A percentile compares a stretch with the other conserved stretches of the same genome.
These are phyloP conservation scores for Ogataea hybrid DNA, from an alignment of 1,139 yeast genomes.

Conservation along the genomic window DNA sequence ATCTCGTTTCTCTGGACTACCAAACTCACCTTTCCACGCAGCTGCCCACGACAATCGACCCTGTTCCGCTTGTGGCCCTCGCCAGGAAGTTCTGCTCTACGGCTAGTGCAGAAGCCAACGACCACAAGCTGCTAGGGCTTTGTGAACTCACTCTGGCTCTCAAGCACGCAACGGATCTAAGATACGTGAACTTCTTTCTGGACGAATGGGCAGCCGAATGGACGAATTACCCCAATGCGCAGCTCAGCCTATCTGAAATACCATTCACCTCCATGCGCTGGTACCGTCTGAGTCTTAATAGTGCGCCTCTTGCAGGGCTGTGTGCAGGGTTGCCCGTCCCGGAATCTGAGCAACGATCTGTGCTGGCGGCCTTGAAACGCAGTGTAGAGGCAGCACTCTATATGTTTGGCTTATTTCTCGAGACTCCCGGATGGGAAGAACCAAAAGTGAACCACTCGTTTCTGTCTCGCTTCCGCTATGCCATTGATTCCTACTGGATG, in stretches of 20 bases:
- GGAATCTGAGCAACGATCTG: conserved; percentile 10
- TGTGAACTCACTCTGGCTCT: no score
- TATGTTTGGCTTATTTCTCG: conserved; percentile 15
- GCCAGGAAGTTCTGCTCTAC: no score
- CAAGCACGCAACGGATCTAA: no score
- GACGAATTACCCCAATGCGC: conserved; percentile 4
- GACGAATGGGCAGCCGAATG: no score
- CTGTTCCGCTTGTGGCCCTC: no score
- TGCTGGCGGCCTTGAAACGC: conserved; percentile 12
- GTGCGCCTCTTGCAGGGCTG: conserved; percentile 11
- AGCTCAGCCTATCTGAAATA: conserved; percentile 9
- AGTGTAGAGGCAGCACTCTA: conserved; percentile 19
- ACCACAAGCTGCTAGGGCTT: no score
- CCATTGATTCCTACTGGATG: conserved; percentile 21
- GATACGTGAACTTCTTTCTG: no score
- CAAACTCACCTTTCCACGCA: no score
- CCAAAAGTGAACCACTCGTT: not conserved
- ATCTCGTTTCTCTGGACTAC: no score
- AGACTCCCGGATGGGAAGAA: no score
- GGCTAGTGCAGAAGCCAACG: no score
- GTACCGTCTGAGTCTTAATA: conserved; percentile 15
- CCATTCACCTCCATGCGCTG: conserved; percentile 21
- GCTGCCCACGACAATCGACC: no score
- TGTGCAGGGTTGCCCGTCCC: conserved; percentile 6
- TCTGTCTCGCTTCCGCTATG: conserved; percentile 6